Conservation (phyloP, 305 asterid species). For the Rubia tinctorum region DNA sequence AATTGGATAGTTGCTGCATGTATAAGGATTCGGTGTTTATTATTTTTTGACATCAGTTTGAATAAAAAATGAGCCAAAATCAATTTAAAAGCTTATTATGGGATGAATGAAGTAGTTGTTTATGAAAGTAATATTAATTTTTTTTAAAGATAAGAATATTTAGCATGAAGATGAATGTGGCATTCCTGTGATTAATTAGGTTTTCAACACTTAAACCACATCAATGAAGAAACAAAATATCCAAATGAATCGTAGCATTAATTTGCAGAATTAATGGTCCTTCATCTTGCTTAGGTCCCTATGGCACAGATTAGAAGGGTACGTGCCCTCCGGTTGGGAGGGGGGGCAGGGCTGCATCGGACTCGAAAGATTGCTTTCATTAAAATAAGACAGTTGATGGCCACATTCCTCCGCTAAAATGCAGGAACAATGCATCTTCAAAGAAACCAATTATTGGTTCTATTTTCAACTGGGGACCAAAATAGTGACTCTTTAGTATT, state of each 20-base stretch:
- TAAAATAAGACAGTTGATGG: constrained; percentile 8
- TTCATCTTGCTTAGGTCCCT: background rate
- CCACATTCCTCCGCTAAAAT: constrained; percentile 26
- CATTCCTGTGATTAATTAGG: too few species aligned
- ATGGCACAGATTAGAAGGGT: background rate
- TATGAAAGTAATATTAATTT: too few species aligned
- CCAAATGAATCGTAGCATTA: background rate
- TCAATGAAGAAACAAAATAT: background rate
- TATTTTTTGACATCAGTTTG: too few species aligned
- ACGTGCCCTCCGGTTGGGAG: background rate
- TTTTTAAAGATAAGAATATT: too few species aligned
- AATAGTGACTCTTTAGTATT: constrained; percentile 6
- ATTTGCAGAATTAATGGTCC: background rate
- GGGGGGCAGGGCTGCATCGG: background rate
- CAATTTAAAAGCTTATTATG: too few species aligned
- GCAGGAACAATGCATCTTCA: constrained; percentile 24
- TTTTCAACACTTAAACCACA: constrained; percentile 12
- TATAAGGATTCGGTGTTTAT: too few species aligned
- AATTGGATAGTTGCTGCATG: too few species aligned
- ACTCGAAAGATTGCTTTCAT: constrained; percentile 16
- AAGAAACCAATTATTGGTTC: constrained; percentile 19
- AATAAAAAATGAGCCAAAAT: too few species aligned
- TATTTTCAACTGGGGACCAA: constrained; percentile 16
- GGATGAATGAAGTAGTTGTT: too few species aligned
- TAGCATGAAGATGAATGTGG: too few species aligned